These are phyloP conservation scores for Torrubiella hemipterigena DNA, from an alignment of 2,329 filamentous ascomycete species.

Conservation along the genomic window DNA sequence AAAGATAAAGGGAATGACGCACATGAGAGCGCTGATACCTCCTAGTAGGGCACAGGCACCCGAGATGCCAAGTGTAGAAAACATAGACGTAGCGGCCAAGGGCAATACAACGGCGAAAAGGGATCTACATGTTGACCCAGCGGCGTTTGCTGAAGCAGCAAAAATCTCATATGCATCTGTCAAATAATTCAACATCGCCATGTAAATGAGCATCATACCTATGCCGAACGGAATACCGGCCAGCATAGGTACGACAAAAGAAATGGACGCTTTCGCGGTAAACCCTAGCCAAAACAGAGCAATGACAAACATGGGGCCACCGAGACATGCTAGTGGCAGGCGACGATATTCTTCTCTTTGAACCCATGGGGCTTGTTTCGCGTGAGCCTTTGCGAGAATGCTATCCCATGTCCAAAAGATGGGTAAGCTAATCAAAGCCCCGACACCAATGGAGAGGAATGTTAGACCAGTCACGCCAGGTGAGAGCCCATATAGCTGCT, in stretches of 20 bases:
- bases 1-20: constrained; percentile 37
- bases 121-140: constrained; percentile 80
- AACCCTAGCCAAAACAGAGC: constrained; percentile 53
- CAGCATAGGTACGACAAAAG: constrained; percentile 44
- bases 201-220: constrained; percentile 52
- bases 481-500: constrained; percentile 47
- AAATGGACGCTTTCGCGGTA: constrained; percentile 33
- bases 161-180: constrained; percentile 58
- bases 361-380: constrained; percentile 41
- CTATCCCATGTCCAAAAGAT: constrained; percentile 56
- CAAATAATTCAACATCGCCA: constrained; percentile 51
- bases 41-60: constrained; percentile 42
- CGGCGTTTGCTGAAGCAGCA: constrained; percentile 66
- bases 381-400: constrained; percentile 40
- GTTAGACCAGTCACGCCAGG: constrained; percentile 53
- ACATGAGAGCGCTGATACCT: constrained; percentile 37
- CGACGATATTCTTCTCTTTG: constrained; percentile 54
- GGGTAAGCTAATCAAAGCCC: constrained; percentile 43
- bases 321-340: constrained; percentile 59
- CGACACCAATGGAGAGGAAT: constrained; percentile 57
- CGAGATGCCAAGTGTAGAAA: constrained; percentile 29
- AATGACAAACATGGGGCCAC: constrained; percentile 49
- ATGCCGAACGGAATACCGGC: constrained; percentile 50
- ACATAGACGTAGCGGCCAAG: constrained; percentile 40
- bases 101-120: constrained; percentile 72